Percentiles rank a stretch among this genome's conserved stretches.
Evolutionary conservation across 352 stramenopile genomes (phyloP).

Genomic region (Thalassiosira sp.): DNA sequence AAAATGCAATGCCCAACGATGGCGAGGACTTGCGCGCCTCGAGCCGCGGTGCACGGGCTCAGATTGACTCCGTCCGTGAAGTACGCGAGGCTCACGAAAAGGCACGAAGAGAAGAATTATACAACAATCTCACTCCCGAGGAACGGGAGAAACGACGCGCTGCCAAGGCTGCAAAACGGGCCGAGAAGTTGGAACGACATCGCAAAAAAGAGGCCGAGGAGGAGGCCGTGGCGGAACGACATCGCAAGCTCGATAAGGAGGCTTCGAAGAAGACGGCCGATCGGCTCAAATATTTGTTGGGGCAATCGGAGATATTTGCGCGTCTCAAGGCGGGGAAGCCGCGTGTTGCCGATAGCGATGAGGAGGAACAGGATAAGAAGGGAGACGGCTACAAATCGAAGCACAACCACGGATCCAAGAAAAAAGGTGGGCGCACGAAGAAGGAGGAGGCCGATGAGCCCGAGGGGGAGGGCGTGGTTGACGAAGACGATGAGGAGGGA

Average conservation of each 20-base stretch:
- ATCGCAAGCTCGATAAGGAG: conserved; percentile 77
- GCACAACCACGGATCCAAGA: no score
- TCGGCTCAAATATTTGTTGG: conserved; percentile 81
- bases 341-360: neutral
- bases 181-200: conserved; percentile 63
- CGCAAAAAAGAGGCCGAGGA: conserved; percentile 55
- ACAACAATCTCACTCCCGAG: conserved; percentile 59
- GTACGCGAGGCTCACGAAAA: conserved; percentile 34
- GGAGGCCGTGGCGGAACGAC: conserved; percentile 51
- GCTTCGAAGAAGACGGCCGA: conserved; percentile 61
- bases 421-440: conserved; percentile 12
- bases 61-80: conserved; percentile 33
- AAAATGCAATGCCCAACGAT: conserved; percentile 46
- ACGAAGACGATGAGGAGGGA: conserved; percentile 55
- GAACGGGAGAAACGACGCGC: conserved; percentile 50
- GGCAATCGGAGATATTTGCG: conserved; percentile 78
- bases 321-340: conserved; percentile 69
- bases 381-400: conserved; percentile 30
- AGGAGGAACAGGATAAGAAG: conserved; percentile 3
- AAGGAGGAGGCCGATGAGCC: conserved; percentile 29
- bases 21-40: conserved; percentile 36
- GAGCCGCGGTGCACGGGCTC: conserved; percentile 46
- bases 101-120: conserved; percentile 25
- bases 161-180: conserved; percentile 45
- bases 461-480: conserved; percentile 41